Evolutionary conservation across 495 filamentous ascomycete species (phyloP).

Genomic region (Aspergillus baeticus): DNA sequence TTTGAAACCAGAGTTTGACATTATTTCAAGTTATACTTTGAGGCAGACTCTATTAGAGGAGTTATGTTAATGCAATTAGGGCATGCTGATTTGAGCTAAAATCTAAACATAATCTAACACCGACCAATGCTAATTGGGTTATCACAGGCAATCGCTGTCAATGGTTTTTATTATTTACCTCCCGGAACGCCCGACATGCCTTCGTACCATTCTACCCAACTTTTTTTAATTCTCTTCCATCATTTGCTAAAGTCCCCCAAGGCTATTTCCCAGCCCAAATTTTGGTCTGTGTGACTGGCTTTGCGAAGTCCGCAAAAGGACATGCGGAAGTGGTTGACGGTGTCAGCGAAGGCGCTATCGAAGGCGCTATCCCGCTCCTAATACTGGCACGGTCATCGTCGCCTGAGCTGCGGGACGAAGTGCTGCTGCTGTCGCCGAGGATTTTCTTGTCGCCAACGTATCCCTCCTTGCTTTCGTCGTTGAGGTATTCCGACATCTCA

Average conservation of each 20-base stretch:
- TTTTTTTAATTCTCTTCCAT: background rate
- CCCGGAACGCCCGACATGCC: slow-evolving; percentile 9
- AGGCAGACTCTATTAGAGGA: background rate
- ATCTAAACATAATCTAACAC: background rate
- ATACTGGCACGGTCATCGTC: slow-evolving; percentile 39
- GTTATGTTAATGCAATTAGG: background rate
- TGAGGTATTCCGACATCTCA: slow-evolving; percentile 50
- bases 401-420: slow-evolving; percentile 22
- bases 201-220: background rate
- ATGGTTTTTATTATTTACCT: background rate
- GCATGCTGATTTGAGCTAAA: background rate
- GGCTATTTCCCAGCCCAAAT: slow-evolving; percentile 36
- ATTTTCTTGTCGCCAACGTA: slow-evolving; percentile 54
- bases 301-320: slow-evolving; percentile 36
- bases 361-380: slow-evolving; percentile 24
- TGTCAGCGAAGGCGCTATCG: slow-evolving; percentile 9
- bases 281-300: slow-evolving; percentile 31
- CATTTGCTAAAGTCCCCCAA: background rate
- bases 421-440: slow-evolving; percentile 29
- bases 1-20: no score
- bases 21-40: background rate
- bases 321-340: slow-evolving; percentile 29
- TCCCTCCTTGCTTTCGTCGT: slow-evolving; percentile 57
- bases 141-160: background rate
- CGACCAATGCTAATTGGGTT: background rate